Percentiles rank a stretch among this genome's conserved stretches.
These are phyloP conservation scores for Effrenium voratum DNA, from an alignment of 73 alveolate genomes.

Conservation along the genomic window DNA sequence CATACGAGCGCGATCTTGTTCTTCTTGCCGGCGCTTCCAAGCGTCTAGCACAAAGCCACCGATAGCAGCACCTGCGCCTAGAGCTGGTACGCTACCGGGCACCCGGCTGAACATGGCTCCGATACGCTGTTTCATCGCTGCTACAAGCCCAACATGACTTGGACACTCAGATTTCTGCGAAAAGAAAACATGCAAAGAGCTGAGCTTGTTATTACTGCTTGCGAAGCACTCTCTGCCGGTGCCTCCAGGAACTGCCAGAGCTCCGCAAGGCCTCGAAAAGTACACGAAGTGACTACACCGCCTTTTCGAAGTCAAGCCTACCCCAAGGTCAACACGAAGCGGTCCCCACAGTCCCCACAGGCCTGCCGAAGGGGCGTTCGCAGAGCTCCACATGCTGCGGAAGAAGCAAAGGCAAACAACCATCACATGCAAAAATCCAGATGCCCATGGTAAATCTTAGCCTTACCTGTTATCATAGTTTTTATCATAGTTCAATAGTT, in stretches of 20 bases:
- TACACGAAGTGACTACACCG: constrained; percentile 26
- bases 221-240: constrained; percentile 49
- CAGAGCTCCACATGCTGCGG: constrained; percentile 48
- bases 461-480: too few relatives aligned
- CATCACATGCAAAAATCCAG: constrained; percentile 29
- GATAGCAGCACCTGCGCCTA: constrained; percentile 35
- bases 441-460: constrained; percentile 7
- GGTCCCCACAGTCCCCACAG: constrained; percentile 21
- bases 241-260: constrained; percentile 47
- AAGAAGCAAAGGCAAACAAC: constrained; percentile 32
- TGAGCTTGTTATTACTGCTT: constrained; percentile 29
- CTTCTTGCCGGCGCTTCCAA: constrained; percentile 28
- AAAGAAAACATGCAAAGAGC: constrained; percentile 42
- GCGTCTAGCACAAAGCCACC: constrained; percentile 30
- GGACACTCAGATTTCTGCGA: constrained; percentile 2
- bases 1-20: neutral
- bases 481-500: constrained; percentile 7
- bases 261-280: constrained; percentile 68
- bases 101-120: constrained; percentile 32
- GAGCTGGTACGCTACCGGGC: constrained; percentile 34
- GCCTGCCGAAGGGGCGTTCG: constrained; percentile 1
- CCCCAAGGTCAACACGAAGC: neutral
- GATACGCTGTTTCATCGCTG: constrained; percentile 48
- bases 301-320: constrained; percentile 35
- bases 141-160: constrained; percentile 8